These are phyloP conservation scores for Venturia asperata DNA, from an alignment of 2,329 filamentous ascomycete species.

Conservation along the genomic window DNA sequence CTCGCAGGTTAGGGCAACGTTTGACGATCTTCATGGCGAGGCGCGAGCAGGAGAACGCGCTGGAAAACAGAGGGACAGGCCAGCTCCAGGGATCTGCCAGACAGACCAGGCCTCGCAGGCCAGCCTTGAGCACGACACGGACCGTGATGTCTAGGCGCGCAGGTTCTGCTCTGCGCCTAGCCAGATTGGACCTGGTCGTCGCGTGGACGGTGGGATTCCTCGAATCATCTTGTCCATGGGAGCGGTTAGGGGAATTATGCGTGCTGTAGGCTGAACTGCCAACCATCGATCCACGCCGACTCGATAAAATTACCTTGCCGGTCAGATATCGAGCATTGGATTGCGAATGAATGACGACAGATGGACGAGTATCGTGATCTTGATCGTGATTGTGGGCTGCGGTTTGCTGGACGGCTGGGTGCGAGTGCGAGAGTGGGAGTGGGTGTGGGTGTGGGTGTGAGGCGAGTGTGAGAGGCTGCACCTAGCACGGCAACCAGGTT, in stretches of 20 bases:
- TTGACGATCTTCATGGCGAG: background rate
- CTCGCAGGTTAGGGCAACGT: conserved; percentile 1
- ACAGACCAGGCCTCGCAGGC: too few relatives aligned
- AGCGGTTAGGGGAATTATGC: background rate
- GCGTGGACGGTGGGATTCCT: background rate
- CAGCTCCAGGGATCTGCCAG: background rate
- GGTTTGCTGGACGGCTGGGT: too few relatives aligned
- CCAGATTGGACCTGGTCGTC: background rate
- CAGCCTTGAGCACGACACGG: background rate
- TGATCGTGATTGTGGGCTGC: too few relatives aligned
- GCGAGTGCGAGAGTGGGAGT: too few relatives aligned
- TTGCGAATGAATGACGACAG: background rate
- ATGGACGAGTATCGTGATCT: too few relatives aligned
- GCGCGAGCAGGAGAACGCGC: background rate
- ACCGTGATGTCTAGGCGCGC: background rate
- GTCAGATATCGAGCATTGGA: background rate
- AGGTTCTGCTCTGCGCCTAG: background rate
- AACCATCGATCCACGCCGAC: background rate
- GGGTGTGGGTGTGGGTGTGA: too few relatives aligned
- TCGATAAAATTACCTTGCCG: too few relatives aligned
- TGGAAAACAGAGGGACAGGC: background rate
- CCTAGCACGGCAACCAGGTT: too few relatives aligned
- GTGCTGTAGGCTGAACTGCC: background rate
- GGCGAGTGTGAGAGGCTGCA: too few relatives aligned
- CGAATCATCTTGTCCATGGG: background rate